A percentile compares a stretch with the other conserved stretches of the same genome.
Evolutionary conservation across 1,139 yeast genomes (phyloP).

Genomic region (Yamadazyma diospyri): DNA sequence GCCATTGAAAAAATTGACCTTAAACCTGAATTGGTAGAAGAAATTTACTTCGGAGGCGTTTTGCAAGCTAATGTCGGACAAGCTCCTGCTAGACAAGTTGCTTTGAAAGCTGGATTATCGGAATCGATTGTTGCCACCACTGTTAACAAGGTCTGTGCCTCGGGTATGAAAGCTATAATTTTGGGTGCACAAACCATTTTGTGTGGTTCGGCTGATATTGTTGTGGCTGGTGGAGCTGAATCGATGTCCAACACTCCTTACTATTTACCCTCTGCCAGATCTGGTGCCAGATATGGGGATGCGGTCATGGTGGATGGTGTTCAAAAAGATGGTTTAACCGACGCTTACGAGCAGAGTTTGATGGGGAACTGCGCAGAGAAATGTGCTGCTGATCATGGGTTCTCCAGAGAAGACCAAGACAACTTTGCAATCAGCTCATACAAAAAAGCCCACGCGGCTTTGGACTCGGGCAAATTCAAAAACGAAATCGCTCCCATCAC

Average conservation of each 20-base stretch:
- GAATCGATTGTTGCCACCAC: slow-evolving; percentile 80
- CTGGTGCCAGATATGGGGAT: slow-evolving; percentile 89
- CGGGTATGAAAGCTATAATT: slow-evolving; percentile 90
- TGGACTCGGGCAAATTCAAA: slow-evolving; percentile 73
- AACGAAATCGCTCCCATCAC: slow-evolving; percentile 82
- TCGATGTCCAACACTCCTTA: slow-evolving; percentile 96
- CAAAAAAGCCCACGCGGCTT: slow-evolving; percentile 77
- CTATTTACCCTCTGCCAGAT: slow-evolving; percentile 81
- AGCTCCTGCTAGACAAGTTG: slow-evolving; percentile 98
- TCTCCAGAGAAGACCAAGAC: slow-evolving; percentile 72
- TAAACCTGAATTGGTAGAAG: slow-evolving; percentile 77
- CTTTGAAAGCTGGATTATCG: slow-evolving; percentile 82
- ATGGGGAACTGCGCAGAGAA: slow-evolving; percentile 98
- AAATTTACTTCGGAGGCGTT: slow-evolving; percentile 89
- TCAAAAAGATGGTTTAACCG: slow-evolving; percentile 86
- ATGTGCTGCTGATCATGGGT: slow-evolving; percentile 71
- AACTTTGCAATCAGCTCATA: slow-evolving; percentile 66
- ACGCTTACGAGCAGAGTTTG: slow-evolving; percentile 79
- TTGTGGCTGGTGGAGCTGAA: slow-evolving; percentile 97
- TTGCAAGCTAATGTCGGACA: slow-evolving; percentile 93
- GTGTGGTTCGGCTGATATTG: slow-evolving; percentile 87
- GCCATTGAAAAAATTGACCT: slow-evolving; percentile 80
- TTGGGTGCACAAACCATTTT: slow-evolving; percentile 87
- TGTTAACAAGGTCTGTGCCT: slow-evolving; percentile 95
- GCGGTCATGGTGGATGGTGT: slow-evolving; percentile 76